These are phyloP conservation scores for Vigna radiata DNA, from an alignment of 306 rosid genomes.

Conservation along the genomic window DNA sequence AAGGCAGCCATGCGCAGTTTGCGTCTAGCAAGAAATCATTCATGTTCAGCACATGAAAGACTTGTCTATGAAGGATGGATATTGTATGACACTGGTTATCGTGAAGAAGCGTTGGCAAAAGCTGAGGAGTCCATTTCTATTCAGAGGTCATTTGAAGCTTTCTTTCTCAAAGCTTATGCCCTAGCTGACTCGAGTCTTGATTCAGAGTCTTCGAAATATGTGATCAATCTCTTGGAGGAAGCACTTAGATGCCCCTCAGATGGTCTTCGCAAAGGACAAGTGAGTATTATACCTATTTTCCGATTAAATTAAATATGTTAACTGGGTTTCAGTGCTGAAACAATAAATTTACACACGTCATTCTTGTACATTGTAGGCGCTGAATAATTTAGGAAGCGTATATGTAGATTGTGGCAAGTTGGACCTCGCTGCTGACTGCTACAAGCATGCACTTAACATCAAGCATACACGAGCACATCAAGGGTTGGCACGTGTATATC, in stretches of 20 bases:
- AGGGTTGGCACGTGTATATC: constrained; percentile 11
- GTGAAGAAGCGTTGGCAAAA: constrained; percentile 7
- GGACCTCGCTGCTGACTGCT: constrained; percentile 1
- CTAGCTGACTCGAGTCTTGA: constrained; percentile 12
- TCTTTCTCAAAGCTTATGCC: constrained; percentile 10
- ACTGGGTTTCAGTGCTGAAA: background rate
- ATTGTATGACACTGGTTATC: constrained; percentile 11
- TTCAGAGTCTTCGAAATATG: background rate
- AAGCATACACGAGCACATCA: constrained; percentile 19
- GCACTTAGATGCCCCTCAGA: constrained; percentile 10
- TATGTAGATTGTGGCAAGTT: constrained; percentile 7
- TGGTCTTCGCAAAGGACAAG: constrained; percentile 10
- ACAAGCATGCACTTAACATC: constrained; percentile 10
- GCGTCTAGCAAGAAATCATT: constrained; percentile 16
- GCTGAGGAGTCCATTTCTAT: constrained; percentile 13
- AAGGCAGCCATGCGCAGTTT: constrained; percentile 10
- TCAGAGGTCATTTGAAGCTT: constrained; percentile 12
- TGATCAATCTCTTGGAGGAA: constrained; percentile 18
- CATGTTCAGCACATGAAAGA: constrained; percentile 3
- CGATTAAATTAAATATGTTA: background rate
- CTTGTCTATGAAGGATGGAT: constrained; percentile 19
- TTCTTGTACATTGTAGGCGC: constrained; percentile 7
- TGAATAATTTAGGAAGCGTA: constrained; percentile 8
- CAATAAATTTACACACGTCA: background rate
- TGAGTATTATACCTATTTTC: background rate